Base-by-base conservation (phyloP, 2,329 filamentous ascomycete species). In the Phialocephala sp. region DNA sequence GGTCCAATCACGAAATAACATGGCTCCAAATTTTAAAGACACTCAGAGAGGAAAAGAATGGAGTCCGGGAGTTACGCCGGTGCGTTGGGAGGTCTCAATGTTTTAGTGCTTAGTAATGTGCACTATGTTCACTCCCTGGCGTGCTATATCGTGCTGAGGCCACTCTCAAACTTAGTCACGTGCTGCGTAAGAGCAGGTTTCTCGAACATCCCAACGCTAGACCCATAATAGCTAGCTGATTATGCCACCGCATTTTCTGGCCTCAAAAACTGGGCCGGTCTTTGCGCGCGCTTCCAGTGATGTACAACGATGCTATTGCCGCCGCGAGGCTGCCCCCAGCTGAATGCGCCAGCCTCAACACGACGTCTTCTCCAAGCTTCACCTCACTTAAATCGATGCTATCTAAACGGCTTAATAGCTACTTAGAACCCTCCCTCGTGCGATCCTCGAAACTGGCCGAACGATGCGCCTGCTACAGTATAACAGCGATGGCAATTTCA, bases 101-200 rank as follows among this genome's bases (percentile, higher is more conserved):
- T 60, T 60, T 64, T 24, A 55, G 45, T 60, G 62, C 57, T 60
- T 64, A 60, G 56, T 64, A 64, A 59, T 64, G 18, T 59, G 6
- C 45, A 64, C 62, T 64, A 64, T 64, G 56, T 64, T 64, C 62
- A 64, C 57, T 43, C 56, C 62, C 47, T 22, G 36, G 18, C 37
- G 41, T 35, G 55, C 36, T 58, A 58, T 41, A 41, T 58, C 24
- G 52, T 50, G 58, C 60, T 63, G n/a, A 43, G 57, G 60, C 60
- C 50, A 63, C 60, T 58, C 36, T 63, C 22, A 63, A 35, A 27
- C 35, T 35, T 63, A 36, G 35, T 63, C 50, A 63, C 52, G 27
- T 32, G 27, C n/a, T n/a, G 27, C 27, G 27, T 32, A 32, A 32
- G 27, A 32, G 27, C 27, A 32, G 27, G 27, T 32, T 6, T 3